Conservation (phyloP, 2,329 filamentous ascomycete species). For the Aureobasidium sp. region DNA sequence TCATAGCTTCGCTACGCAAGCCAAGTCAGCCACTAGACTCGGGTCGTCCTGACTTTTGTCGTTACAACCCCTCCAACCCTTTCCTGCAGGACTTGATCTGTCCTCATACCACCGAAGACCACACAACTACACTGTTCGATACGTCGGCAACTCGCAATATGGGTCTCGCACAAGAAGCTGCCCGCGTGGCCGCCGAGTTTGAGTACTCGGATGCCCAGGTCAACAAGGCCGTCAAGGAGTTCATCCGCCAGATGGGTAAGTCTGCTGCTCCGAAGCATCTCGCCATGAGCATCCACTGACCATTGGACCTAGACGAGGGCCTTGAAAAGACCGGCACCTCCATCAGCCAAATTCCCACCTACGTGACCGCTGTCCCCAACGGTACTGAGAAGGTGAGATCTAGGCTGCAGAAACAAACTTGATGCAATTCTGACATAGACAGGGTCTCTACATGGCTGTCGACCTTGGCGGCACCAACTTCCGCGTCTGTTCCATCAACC, state of each 20-base stretch:
- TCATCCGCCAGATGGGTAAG: slow-evolving; percentile 74
- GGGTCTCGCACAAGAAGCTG: slow-evolving; percentile 60
- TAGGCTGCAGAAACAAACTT: background rate
- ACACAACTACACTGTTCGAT: slow-evolving; percentile 18
- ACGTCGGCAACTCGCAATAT: slow-evolving; percentile 35
- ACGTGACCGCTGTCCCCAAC: slow-evolving; percentile 92
- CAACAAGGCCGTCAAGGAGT: slow-evolving; percentile 75
- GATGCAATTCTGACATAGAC: background rate
- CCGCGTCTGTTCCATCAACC: slow-evolving; percentile 87
- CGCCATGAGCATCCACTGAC: slow-evolving; percentile 8
- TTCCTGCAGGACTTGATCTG: slow-evolving; percentile 32
- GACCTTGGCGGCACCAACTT: slow-evolving; percentile 99
- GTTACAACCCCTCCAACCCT: slow-evolving; percentile 25
- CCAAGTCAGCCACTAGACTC: slow-evolving; percentile 3
- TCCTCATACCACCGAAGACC: slow-evolving; percentile 15
- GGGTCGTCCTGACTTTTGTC: slow-evolving; percentile 4
- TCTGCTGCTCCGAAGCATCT: slow-evolving; percentile 21
- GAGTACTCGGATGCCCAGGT: slow-evolving; percentile 73
- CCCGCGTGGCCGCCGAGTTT: slow-evolving; percentile 76
- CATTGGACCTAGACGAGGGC: slow-evolving; percentile 61
- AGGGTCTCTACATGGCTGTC: slow-evolving; percentile 93
- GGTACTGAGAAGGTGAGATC: slow-evolving; percentile 82
- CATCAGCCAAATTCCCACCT: slow-evolving; percentile 93
- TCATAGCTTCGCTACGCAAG: slow-evolving; percentile 2
- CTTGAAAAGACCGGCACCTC: slow-evolving; percentile 69